Evolutionary conservation across 208 protist species (phyloP).

Genomic region (Zelonia costaricensis): DNA sequence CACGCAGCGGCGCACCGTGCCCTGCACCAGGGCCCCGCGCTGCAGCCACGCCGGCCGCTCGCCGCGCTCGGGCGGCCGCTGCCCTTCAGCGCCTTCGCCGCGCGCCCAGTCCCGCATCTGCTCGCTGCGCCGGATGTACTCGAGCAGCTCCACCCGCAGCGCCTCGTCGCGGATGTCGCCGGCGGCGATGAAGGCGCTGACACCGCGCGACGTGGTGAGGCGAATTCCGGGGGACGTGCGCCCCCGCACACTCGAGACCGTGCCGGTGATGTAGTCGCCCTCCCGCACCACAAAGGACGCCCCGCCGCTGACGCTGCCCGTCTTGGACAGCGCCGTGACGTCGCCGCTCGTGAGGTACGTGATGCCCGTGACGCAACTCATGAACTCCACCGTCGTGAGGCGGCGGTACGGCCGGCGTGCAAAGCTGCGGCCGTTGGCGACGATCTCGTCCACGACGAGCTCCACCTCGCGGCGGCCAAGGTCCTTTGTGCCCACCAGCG

Average conservation of each 20-base stretch:
- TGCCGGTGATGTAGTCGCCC: constrained; percentile 71
- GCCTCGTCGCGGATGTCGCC: constrained; percentile 59
- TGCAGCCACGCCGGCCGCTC: constrained; percentile 55
- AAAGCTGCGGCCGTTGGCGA: constrained; percentile 53
- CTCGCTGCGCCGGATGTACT: constrained; percentile 47
- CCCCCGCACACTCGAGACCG: constrained; percentile 51
- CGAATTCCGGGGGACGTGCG: constrained; percentile 47
- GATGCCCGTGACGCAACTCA: constrained; percentile 67
- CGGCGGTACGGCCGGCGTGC: constrained; percentile 73
- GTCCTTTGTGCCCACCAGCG: constrained; percentile 4
- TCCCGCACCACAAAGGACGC: constrained; percentile 59
- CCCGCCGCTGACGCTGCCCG: not conserved
- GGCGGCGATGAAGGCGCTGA: constrained; percentile 62
- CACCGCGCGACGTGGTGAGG: constrained; percentile 63
- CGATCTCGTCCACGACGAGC: constrained; percentile 56
- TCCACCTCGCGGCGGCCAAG: constrained; percentile 68
- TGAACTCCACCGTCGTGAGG: constrained; percentile 66
- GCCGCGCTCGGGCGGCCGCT: not conserved
- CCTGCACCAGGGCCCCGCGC: constrained; percentile 70
- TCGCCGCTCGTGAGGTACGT: constrained; percentile 48
- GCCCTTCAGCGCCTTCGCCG: not conserved
- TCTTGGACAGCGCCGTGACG: constrained; percentile 9
- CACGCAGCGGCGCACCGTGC: constrained; percentile 60
- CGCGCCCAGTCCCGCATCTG: constrained; percentile 20
- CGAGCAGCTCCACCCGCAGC: constrained; percentile 52